Evolutionary conservation across 768 basidiomycete species (phyloP).

Genomic region (Mycena galericulata): DNA sequence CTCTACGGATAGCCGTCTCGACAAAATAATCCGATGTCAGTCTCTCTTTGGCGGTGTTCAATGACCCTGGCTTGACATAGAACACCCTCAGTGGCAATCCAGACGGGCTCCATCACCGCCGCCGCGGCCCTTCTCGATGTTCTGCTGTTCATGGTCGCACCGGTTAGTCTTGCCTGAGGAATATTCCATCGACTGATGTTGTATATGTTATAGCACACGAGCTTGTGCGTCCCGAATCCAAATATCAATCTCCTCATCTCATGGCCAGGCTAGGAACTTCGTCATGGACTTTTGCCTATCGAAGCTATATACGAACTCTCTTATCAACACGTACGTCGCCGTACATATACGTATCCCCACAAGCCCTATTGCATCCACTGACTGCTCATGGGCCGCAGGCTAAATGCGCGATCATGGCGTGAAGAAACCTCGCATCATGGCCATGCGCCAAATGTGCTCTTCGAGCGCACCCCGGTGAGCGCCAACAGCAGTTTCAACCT

Average conservation of each 20-base stretch:
- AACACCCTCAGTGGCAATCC: constrained; percentile 31
- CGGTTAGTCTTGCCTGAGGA: too few relatives aligned
- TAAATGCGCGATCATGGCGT: constrained; percentile 23
- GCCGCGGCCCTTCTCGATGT: constrained; percentile 19
- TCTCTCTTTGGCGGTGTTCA: too few relatives aligned
- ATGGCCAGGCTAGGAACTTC: constrained; percentile 32
- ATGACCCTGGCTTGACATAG: too few relatives aligned
- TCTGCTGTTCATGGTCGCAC: constrained; percentile 13
- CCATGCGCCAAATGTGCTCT: constrained; percentile 16
- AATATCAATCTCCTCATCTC: neutral
- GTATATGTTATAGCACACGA: neutral
- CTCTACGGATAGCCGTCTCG: constrained; percentile 25
- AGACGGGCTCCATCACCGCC: constrained; percentile 28
- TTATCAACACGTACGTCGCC: constrained; percentile 16
- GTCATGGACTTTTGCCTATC: constrained; percentile 31
- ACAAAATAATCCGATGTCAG: constrained; percentile 30
- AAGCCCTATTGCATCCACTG: neutral
- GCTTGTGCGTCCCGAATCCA: neutral
- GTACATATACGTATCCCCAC: neutral
- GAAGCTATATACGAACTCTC: constrained; percentile 27
- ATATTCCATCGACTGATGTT: too few relatives aligned
- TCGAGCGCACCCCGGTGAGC: constrained; percentile 1
- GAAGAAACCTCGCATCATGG: neutral
- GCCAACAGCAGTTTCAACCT: too few relatives aligned
- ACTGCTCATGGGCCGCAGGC: too few relatives aligned